Evolutionary conservation across 2,329 filamentous ascomycete genomes (phyloP), one percentile per base, ranked within the genome.

Genomic region (Atkinsonella texensis): DNA sequence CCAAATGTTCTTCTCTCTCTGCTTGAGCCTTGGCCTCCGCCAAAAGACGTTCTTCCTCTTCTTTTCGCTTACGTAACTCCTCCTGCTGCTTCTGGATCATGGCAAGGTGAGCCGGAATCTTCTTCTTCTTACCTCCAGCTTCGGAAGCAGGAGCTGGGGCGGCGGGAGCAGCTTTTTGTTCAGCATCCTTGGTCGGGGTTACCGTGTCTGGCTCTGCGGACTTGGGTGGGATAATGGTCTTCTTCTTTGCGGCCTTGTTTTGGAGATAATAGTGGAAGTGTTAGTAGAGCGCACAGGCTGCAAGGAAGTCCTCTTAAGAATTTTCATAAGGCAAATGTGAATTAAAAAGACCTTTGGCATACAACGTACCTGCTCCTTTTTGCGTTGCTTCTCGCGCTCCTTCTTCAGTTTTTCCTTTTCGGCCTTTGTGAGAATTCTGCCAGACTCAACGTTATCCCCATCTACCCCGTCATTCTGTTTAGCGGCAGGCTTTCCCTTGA

Each of bases 371-470:
- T 97, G 86, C 70, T 98, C 93, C 81, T 90, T 98, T 75, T 98
- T 98, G 59, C 90, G 80, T 73, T 93, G 87, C 81, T 98, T 98
- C 75, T 98, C 93, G 55, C 89, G 83, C 74, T 98, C 93, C 74
- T 96, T 98, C 79, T 91, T 97, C 63, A 91, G 77, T 71, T 89
- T 95, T 69, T 98, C 93, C 74, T 98, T 98, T 74, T 98, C 90
- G 53, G 94, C 93, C 80, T 97, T 98, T 40, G 89, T 95, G 72
- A 97, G 83, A 47, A 97, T 77, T 51, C 83, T 80, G 44, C 84
- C 84, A 53, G 74, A 74, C 4, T 74, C 76, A 8, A 68, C 80
- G 11, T 71, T 75, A 11, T 71, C 75, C 17, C 75, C 75, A 18
- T 74, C 76, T 2, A 74, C 76, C 4, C 73, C 71, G 35, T 76